These are phyloP conservation scores for Serendipita indica DNA, from an alignment of 768 basidiomycete genomes.

Conservation along the genomic window DNA sequence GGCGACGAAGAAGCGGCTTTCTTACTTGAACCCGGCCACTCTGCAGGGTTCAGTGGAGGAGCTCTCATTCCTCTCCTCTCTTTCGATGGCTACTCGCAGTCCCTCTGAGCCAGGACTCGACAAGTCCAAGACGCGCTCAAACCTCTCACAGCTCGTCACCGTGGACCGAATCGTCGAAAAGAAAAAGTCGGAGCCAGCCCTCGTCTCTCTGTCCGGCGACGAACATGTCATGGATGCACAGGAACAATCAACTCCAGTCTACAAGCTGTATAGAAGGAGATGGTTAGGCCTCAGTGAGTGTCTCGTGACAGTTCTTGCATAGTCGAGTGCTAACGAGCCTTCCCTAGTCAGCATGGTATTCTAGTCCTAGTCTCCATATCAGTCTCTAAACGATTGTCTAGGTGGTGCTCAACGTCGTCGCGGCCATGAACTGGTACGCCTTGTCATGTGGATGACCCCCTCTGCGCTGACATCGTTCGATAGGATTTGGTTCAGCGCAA, in stretches of 20 bases:
- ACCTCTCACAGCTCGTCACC: background rate
- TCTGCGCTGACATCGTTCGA: background rate
- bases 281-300: background rate
- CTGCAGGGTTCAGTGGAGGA: background rate
- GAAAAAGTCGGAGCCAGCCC: background rate
- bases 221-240: background rate
- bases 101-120: background rate
- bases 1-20: no score
- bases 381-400: background rate
- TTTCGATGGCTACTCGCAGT: background rate
- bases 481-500: constrained; percentile 69
- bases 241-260: background rate
- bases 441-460: background rate
- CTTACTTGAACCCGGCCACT: constrained; percentile 3
- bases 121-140: constrained; percentile 1
- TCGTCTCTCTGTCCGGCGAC: background rate
- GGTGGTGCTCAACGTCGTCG: constrained; percentile 41
- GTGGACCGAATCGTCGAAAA: background rate
- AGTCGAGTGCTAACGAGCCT: background rate
- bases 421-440: constrained; percentile 44
- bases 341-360: background rate
- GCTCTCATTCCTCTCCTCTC: background rate
- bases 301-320: background rate
- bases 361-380: no score
- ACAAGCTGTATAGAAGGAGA: background rate